These are phyloP conservation scores for Platanthera zijinensis DNA, from an alignment of 106 monocot genomes.

Conservation along the genomic window DNA sequence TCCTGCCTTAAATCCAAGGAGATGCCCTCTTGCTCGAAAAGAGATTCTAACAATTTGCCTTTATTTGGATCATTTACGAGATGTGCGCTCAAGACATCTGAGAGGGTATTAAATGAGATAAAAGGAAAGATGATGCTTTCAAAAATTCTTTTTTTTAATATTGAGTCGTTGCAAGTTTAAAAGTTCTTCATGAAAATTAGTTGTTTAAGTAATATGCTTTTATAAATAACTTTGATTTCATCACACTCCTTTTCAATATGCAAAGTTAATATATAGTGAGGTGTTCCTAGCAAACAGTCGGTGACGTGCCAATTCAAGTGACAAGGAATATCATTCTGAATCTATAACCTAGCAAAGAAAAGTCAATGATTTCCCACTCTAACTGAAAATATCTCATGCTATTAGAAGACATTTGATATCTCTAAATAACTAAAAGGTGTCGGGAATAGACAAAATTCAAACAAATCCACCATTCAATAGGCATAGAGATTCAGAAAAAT, in stretches of 20 bases:
- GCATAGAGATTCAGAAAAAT: neutral
- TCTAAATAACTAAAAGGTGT: too few species aligned
- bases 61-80: neutral
- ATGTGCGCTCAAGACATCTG: neutral
- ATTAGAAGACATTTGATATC: neutral
- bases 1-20: too few species aligned
- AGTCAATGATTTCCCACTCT: neutral
- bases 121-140: neutral
- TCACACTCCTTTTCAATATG: neutral
- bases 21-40: too few species aligned
- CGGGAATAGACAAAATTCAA: neutral
- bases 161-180: neutral
- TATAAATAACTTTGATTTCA: neutral
- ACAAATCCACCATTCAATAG: neutral
- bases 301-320: neutral
- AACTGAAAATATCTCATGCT: neutral
- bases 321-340: neutral
- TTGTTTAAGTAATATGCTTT: neutral
- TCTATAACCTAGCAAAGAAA: neutral
- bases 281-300: neutral
- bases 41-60: neutral
- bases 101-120: neutral
- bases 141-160: neutral
- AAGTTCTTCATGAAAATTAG: neutral
- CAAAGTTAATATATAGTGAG: neutral